Evolutionary conservation across 2,329 filamentous ascomycete genomes (phyloP).

Genomic region (Hymenotorrendiella dingleyae): DNA sequence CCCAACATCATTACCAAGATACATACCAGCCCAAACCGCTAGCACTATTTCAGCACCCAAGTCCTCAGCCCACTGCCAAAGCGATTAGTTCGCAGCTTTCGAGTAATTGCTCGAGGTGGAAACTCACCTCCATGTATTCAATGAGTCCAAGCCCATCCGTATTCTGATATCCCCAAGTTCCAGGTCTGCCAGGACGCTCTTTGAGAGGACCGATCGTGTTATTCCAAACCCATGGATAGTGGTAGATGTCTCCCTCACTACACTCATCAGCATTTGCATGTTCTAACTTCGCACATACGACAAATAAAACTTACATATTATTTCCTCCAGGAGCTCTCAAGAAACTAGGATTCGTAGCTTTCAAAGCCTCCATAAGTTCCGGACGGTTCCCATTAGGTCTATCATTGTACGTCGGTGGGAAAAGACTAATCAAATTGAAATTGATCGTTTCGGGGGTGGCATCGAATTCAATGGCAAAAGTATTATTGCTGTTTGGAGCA

Average conservation of each 20-base stretch:
- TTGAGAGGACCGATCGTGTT: slow-evolving; percentile 36
- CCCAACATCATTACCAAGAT: slow-evolving; percentile 28
- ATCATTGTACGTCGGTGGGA: slow-evolving; percentile 54
- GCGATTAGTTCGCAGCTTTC: no score
- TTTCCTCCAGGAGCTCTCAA: slow-evolving; percentile 62
- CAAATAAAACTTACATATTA: slow-evolving; percentile 40
- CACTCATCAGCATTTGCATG: slow-evolving; percentile 21
- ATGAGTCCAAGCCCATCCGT: slow-evolving; percentile 46
- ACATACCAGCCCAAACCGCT: slow-evolving; percentile 42
- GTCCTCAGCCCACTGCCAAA: slow-evolving; percentile 40
- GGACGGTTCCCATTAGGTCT: slow-evolving; percentile 50
- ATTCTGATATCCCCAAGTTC: slow-evolving; percentile 37
- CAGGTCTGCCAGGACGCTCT: slow-evolving; percentile 32
- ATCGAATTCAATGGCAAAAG: slow-evolving; percentile 49
- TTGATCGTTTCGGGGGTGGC: slow-evolving; percentile 38
- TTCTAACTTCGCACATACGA: slow-evolving; percentile 32
- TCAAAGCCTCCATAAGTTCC: slow-evolving; percentile 49
- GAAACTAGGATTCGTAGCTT: slow-evolving; percentile 48
- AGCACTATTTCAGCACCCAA: slow-evolving; percentile 41
- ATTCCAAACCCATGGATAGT: slow-evolving; percentile 33
- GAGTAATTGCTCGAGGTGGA: no score
- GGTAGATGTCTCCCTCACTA: slow-evolving; percentile 23
- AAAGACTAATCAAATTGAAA: slow-evolving; percentile 54
- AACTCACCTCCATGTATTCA: slow-evolving; percentile 39
- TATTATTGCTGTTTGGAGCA: slow-evolving; percentile 41